These are phyloP conservation scores for Clarireedia monteithiana DNA, from an alignment of 2,329 filamentous ascomycete genomes.

Conservation along the genomic window DNA sequence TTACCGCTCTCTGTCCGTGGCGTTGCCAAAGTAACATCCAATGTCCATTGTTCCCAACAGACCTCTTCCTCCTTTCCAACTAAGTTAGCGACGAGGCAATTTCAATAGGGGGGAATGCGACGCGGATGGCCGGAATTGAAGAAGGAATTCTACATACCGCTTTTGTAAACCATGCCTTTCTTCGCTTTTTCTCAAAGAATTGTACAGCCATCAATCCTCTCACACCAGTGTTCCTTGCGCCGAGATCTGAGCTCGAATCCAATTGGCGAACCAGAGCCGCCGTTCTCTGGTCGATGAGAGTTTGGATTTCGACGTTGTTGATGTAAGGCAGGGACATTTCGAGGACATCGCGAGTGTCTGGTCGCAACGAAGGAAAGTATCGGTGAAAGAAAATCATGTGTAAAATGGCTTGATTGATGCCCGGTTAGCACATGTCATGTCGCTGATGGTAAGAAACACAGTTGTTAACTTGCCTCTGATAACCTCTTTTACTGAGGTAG, in stretches of 20 bases:
- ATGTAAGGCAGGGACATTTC: conserved; percentile 86
- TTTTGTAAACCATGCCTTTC: conserved; percentile 72
- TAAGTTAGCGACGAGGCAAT: background rate
- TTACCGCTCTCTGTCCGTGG: conserved; percentile 81
- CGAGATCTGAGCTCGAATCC: conserved; percentile 45
- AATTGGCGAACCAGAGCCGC: conserved; percentile 73
- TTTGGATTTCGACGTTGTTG: conserved; percentile 84
- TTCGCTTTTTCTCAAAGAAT: conserved; percentile 88
- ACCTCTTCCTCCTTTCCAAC: conserved; percentile 8
- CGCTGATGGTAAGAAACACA: conserved; percentile 1
- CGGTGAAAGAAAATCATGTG: conserved; percentile 99
- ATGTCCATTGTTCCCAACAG: conserved; percentile 93
- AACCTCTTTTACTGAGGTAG: conserved; percentile 81
- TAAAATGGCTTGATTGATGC: conserved; percentile 59
- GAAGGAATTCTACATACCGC: conserved; percentile 46
- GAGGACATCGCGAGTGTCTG: conserved; percentile 79
- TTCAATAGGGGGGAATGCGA: background rate
- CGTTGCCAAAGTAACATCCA: conserved; percentile 88
- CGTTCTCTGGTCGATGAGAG: conserved; percentile 84
- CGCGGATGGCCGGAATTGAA: conserved; percentile 3
- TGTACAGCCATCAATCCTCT: conserved; percentile 77
- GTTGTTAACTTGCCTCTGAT: conserved; percentile 61
- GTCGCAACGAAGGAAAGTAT: conserved; percentile 82
- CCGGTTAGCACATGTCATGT: background rate
- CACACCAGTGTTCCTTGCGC: conserved; percentile 43